Evolutionary conservation across 2,329 filamentous ascomycete species (phyloP), one percentile per base, ranked within the genome.

Genomic region (Ascochyta lentis): DNA sequence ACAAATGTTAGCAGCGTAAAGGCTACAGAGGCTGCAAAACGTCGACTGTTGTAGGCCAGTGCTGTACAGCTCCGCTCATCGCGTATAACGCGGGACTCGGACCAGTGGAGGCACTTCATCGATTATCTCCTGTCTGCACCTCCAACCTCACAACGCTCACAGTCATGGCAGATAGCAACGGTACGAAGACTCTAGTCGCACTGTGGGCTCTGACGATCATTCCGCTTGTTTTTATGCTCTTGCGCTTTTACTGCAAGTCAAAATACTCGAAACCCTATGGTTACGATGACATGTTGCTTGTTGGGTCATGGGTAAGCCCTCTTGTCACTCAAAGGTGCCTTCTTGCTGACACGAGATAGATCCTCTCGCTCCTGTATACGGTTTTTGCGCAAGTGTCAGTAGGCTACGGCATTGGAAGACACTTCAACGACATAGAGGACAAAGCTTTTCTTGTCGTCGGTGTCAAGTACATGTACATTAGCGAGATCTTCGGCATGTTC

Each of bases 111-210:
- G 19, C 19, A 19, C 19, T 19, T 19, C 19, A 19, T 19, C 19
- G 3, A 19, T 19, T 19, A 3, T 19, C 19, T 19, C 19, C 3
- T 19, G 19, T 19, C 19, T 19, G 19, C 19, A 19, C 19, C 19
- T 19, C 19, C 3, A 19, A 19, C 19, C 19, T 19, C 19, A 19
- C 19, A 19, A 19, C 19, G 19, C 19, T 19, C 19, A 19, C 19
- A 19, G 19, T 19, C 19, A 57, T 60, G 58, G 51, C 42, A 9
- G 50, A 59, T 8, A 34, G 15, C 33, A 60, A 61, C 39, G 52
- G 51, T 13, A 40, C 46, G 8, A 40, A 37, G 24, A 39, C 49
- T 69, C 84, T 83, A 23, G 33, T 29, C 70, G n/a, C 54, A 27
- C 41, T 60, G 24, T 63, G 60, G 60, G 34, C 29, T 2, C 34